Evolutionary conservation across 495 filamentous ascomycete genomes (phyloP).

Genomic region (Daldinia caldariorum): DNA sequence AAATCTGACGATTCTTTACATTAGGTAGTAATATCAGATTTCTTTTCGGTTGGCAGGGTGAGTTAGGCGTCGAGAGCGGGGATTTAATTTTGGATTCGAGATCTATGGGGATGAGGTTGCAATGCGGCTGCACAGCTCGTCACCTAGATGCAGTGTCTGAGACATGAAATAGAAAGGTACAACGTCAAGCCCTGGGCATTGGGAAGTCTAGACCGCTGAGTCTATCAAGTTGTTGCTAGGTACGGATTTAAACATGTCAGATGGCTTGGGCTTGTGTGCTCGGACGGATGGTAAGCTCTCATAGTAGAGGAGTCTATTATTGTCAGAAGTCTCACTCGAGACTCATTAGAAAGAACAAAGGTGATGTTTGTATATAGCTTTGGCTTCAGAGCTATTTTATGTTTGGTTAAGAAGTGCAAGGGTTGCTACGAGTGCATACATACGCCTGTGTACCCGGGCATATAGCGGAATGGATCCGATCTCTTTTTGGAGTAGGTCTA

Average conservation of each 20-base stretch:
- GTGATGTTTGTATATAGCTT: too few species aligned
- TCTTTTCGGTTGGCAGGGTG: constrained; percentile 10
- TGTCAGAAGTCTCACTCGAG: too few species aligned
- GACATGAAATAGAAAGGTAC: constrained; percentile 11
- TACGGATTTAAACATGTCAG: constrained; percentile 8
- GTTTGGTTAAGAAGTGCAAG: background rate
- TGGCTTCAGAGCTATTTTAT: too few species aligned
- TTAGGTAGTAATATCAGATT: background rate
- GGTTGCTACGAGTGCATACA: background rate
- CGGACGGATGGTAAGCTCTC: constrained; percentile 22
- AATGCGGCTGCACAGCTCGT: constrained; percentile 20
- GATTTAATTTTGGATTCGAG: constrained; percentile 12
- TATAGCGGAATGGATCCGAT: constrained; percentile 19
- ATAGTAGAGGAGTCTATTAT: background rate
- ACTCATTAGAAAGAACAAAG: too few species aligned
- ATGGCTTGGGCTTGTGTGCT: constrained; percentile 11
- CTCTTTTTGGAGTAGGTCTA: constrained; percentile 32
- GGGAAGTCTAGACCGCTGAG: constrained; percentile 26
- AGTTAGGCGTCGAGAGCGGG: background rate
- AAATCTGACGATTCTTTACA: constrained; percentile 15
- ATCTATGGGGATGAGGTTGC: constrained; percentile 29
- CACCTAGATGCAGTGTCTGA: constrained; percentile 16
- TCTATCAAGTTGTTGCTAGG: background rate
- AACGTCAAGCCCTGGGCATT: constrained; percentile 17
- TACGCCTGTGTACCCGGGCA: constrained; percentile 1